Evolutionary conservation across 306 rosid genomes (phyloP), one percentile per base, ranked within the genome.

Genomic region (Rosa chinensis): DNA sequence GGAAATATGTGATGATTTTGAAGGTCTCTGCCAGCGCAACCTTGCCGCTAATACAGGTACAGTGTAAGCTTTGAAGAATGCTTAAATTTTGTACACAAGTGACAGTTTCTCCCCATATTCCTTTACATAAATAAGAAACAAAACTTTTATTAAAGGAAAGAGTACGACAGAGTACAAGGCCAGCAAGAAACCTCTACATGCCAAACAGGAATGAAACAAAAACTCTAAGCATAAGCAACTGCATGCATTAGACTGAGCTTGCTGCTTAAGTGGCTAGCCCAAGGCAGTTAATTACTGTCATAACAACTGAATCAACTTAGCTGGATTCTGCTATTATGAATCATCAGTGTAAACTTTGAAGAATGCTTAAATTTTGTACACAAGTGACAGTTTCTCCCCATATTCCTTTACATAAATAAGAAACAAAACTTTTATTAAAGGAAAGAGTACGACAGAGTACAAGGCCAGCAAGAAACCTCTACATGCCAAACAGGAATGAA

Each of bases 1-100:
- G 88, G 94, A 93, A 88, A 70, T 91, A 80, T 93, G 97, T 71
- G 98, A 95, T 55, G 92, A 93, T 82, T 92, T 85, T 84, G 99
- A 93, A 89, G 89, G 90, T 85, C 98, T 95, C 72, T 95, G 99
- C 86, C 98, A 95, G 76, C 96, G 94, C 78, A 95, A 95, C 80
- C 97, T 95, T 83, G 97, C 95, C 0, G 99, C 94, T 48, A 93
- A 95, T 75, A 87, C 94, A 85, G 92, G 94, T 90, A 78, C 8
- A 8, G n/a, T 49, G 40, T 83, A 37, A 61, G 21, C 43, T 18
- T 53, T 32, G 25, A 14, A 42, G 63, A 47, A 59, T 74, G 6
- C 56, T 35, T 35, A 68, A 56, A 48, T 32, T 75, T 53, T 6
- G 43, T 67, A 64, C 45, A 49, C 7, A 25, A 39, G 44, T 53